Evolutionary conservation across 345 rosid species (phyloP), one percentile per base, ranked within the genome.

Genomic region (Viola odorata): DNA sequence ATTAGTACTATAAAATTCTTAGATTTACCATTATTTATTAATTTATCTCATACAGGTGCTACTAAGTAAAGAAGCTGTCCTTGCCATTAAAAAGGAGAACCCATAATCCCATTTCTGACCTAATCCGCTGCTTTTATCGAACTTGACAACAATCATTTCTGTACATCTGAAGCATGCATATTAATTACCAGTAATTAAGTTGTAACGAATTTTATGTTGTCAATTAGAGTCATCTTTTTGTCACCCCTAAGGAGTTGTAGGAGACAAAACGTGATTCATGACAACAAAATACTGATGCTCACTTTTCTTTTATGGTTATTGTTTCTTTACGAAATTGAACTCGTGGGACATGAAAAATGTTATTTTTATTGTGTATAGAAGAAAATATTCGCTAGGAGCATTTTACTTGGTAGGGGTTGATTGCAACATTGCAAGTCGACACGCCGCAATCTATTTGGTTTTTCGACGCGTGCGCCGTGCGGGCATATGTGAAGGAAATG

Each of bases 31-130:
- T 52, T 69, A 75, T 80, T 73, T 62, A 77, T 82, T 75, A 60
- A 73, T 67, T 66, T 36, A 61, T 84, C 78, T 82, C 79, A 47
- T 83, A 85, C 88, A 86, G 91, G 88, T 83, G 79, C 80, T 23
- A 23, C 32, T 53, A 77, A 81, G 77, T 86, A 80, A 78, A 71
- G 84, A 78, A 70, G 80, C 70, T 73, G 68, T 41, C 70, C 69
- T 72, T 75, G 78, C 79, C 69, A 72, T 76, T 73, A 65, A 76
- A 81, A 78, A 69, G 77, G 69, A 23, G 32, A 23, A 23, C 32
- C 32, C 32, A 23, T 23, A 23, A 59, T 70, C 58, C 47, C 63
- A 47, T n/a, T 60, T 55, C 65, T 65, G 65, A 69, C 73, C 73
- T 69, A 38, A 60, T 66, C 63, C 53, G 73, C 74, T 66, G 65